phyloP scores from a whole-genome alignment of 805 yeast genomes.

The Schizosaccharomyces octosporus region DNA sequence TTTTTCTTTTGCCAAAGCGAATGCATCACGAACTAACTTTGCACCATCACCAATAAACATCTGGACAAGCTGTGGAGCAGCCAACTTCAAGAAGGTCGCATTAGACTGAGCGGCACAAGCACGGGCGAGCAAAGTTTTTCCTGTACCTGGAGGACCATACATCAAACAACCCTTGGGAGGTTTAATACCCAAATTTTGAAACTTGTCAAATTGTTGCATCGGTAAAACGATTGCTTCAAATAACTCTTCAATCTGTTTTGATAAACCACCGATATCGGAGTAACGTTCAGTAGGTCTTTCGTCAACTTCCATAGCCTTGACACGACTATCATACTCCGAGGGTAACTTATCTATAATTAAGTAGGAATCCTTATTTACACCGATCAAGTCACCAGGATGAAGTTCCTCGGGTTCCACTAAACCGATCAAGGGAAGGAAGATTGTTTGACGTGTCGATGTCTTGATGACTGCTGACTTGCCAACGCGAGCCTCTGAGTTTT shows the following conservation, averaged over 20 bases:
- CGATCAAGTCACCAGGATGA: slow-evolving; percentile 93
- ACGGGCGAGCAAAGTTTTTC: slow-evolving; percentile 86
- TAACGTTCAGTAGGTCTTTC: slow-evolving; percentile 95
- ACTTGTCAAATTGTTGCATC: slow-evolving; percentile 93
- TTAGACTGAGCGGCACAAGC: slow-evolving; percentile 98
- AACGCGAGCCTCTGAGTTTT: slow-evolving; percentile 66
- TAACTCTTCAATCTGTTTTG: slow-evolving; percentile 91
- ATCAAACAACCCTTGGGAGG: slow-evolving; percentile 95
- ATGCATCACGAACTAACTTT: slow-evolving; percentile 87
- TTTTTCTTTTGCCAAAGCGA: slow-evolving; percentile 88
- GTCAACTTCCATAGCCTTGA: slow-evolving; percentile 97
- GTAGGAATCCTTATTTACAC: slow-evolving; percentile 92
- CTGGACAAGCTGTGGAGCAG: slow-evolving; percentile 94
- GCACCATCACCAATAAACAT: slow-evolving; percentile 99
- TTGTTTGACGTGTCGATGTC: slow-evolving; percentile 93
- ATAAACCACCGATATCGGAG: slow-evolving; percentile 92
- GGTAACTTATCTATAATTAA: slow-evolving; percentile 82
- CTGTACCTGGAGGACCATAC: slow-evolving; percentile 99
- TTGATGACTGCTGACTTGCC: slow-evolving; percentile 97
- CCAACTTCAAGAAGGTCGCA: slow-evolving; percentile 85
- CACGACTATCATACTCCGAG: slow-evolving; percentile 90
- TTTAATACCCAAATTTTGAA: slow-evolving; percentile 77
- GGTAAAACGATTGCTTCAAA: slow-evolving; percentile 97
- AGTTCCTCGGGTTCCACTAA: slow-evolving; percentile 74
- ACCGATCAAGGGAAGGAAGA: slow-evolving; percentile 85